Evolutionary conservation across 331 rosid genomes (phyloP), one percentile per base, ranked within the genome.

Genomic region (Telfairia occidentalis): DNA sequence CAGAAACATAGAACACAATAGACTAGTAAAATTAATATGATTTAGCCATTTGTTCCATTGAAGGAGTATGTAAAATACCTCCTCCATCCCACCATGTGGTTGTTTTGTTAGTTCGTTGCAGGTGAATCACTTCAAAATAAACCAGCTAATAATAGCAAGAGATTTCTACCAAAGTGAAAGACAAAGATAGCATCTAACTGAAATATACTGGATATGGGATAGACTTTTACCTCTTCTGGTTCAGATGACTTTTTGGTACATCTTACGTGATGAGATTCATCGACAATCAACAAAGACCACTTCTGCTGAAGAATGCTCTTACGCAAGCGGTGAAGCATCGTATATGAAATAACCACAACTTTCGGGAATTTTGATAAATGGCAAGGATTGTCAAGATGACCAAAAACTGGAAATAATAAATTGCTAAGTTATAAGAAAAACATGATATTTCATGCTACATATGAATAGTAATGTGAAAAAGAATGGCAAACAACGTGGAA

Each of bases 201-300:
- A 28, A 71, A 64, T 74, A 19, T 19, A 40, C 59, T 45, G 75
- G 40, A 60, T 40, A 61, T 46, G 64, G 40, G 30, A 59, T 58
- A 13, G 61, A 49, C 9, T n/a, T 60, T 64, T 82, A 91, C 97
- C 96, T 94, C 98, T 75, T 86, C 92, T 49, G 96, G 86, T 85
- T 94, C 98, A 73, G 87, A 76, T 61, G 80, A 18, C 81, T 91
- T 94, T 83, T 90, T 91, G 8, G 97, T 76, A 78, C 97, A 87
- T 45, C 98, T 89, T 46, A 94, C 84, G 45, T 91, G 96, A 85
- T 94, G 98, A 78, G 97, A 94, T 81, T 94, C 98, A 82, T 94
- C 98, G 77, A 89, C 89, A 83, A 94, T 87, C 71, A 91, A n/a
- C 70, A 90, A 85, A 84, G 90, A 90, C 98, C 98, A 94, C 59